A percentile compares a stretch with the other conserved stretches of the same genome.
phyloP scores from a whole-genome alignment of 495 filamentous ascomycete species.

The Tirmania nivea region DNA sequence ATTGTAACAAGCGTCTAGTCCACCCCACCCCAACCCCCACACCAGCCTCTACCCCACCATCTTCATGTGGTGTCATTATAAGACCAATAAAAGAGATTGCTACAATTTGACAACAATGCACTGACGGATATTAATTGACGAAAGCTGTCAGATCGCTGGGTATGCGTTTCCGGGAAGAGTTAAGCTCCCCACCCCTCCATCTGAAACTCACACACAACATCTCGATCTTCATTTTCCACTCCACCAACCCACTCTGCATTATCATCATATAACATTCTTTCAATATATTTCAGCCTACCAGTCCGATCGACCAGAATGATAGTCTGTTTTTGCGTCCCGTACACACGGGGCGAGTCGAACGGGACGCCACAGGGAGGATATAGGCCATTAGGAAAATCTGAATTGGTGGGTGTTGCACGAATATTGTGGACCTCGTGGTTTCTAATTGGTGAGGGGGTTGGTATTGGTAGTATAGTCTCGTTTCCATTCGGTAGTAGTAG shows the following conservation, averaged over 20 bases:
- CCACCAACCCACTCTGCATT: conserved; percentile 25
- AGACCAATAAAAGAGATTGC: too few relatives aligned
- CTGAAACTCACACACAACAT: conserved; percentile 44
- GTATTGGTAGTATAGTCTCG: background rate
- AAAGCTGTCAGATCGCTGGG: too few relatives aligned
- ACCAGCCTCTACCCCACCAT: background rate
- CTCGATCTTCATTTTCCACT: conserved; percentile 37
- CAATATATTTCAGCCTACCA: conserved; percentile 58
- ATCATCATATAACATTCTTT: conserved; percentile 61
- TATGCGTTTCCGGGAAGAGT: too few relatives aligned
- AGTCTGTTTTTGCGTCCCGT: conserved; percentile 91
- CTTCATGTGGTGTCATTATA: background rate
- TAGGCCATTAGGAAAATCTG: background rate
- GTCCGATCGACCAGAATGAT: conserved; percentile 55
- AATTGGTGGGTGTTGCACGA: background rate
- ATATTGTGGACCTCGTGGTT: too few relatives aligned
- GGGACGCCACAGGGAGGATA: background rate
- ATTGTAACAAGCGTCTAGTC: too few relatives aligned
- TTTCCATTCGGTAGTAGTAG: too few relatives aligned
- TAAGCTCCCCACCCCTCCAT: conserved; percentile 26
- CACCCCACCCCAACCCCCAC: background rate
- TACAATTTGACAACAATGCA: too few relatives aligned
- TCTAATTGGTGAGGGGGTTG: background rate
- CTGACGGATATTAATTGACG: too few relatives aligned
- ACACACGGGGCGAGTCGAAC: conserved; percentile 21